phyloP scores from a whole-genome alignment of 331 rosid genomes.

The Rosa hybrid region DNA sequence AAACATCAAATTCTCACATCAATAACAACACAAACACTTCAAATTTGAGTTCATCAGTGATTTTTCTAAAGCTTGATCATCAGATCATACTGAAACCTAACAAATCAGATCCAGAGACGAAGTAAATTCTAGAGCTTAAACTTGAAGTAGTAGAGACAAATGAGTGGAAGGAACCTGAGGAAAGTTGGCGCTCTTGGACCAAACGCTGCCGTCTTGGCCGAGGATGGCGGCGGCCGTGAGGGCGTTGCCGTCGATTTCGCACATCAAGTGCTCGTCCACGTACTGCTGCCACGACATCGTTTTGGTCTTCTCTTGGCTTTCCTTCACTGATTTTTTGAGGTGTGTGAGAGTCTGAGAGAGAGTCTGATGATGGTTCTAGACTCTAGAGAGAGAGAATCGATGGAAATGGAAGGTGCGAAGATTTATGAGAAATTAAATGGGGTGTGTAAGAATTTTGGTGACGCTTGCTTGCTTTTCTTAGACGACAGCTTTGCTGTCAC shows the following conservation, averaged over 20 bases:
- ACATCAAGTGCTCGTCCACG: slow-evolving; percentile 44
- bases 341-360: neutral
- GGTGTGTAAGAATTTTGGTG: neutral
- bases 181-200: slow-evolving; percentile 40
- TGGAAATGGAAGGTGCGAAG: neutral
- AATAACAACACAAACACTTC: neutral
- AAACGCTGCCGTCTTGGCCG: slow-evolving; percentile 36
- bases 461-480: neutral
- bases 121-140: slow-evolving; percentile 12
- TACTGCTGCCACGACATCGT: slow-evolving; percentile 46
- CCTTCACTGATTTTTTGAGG: too few relatives aligned
- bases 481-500: slow-evolving; percentile 2
- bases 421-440: neutral
- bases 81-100: neutral
- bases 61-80: neutral
- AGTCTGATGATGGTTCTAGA: neutral
- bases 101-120: neutral
- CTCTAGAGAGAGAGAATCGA: neutral
- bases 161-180: slow-evolving; percentile 25
- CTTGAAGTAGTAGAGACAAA: neutral
- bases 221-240: slow-evolving; percentile 43
- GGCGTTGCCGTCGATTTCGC: slow-evolving; percentile 36
- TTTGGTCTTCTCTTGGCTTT: neutral
- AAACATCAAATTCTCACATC: neutral
- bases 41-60: neutral